Base-by-base conservation (phyloP, 495 filamentous ascomycete species). In the Penicillium turbatum region DNA sequence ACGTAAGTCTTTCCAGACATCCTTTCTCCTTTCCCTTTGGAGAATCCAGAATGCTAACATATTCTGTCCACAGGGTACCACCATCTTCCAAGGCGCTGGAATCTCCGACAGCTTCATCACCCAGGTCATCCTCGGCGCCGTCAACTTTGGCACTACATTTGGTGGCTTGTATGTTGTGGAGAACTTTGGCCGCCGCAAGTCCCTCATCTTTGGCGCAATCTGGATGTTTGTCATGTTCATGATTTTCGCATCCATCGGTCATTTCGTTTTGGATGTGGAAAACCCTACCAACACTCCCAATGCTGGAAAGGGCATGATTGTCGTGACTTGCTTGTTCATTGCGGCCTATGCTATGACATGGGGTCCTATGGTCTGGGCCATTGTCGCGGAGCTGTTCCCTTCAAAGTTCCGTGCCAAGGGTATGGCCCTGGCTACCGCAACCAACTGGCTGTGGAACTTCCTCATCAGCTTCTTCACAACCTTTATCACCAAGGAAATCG, bases 361-460 rank as follows among this genome's bases (percentile, higher is more conserved):
- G 88, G 89, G 86, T 35, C 90, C 89, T 2, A 85, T 90, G 55
- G 74, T 89, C 17, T 93, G 89, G 89, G 78, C 85, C 16, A 84
- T 89, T 29, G 79, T 83, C 10, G 86, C 85, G 8, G 89, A 95
- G 69, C 79, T 92, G 36, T 95, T 88, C 69, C 89, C 90, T 6
- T 79, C 82, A 39, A 76, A 82, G 48, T 89, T 88, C 62, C 81
- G 88, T 41, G 86, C 86, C 8, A 81, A 82, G 34, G 82, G 78
- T 48, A 89, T 90, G 83, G 84, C 84, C 15, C 62, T 90, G 8
- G 83, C 86, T 5, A 92, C 89, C 0, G 82, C 86, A 8, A 81
- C 82, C 31, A 95, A 92, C 72, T 95, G 90, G 90, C 73, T 83
- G 19, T 92, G 85, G 84, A 95, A 93, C 65, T 95, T 92, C 74